These are phyloP conservation scores for Termitomyces sp. DNA, from an alignment of 768 basidiomycete species.

Conservation along the genomic window DNA sequence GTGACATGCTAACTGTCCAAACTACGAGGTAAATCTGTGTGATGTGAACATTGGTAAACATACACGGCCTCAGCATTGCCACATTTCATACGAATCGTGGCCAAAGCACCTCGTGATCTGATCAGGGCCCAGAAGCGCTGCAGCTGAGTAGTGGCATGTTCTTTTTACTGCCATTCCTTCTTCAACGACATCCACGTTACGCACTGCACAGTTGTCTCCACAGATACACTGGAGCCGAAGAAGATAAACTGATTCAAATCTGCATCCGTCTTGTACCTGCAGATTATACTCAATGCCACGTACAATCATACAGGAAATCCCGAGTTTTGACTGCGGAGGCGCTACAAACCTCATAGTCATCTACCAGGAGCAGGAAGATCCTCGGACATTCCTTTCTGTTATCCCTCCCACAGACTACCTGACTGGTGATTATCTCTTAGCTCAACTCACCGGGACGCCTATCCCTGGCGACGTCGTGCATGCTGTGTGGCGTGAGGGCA, in stretches of 20 bases:
- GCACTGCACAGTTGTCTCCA: neutral
- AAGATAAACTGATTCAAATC: neutral
- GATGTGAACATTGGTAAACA: neutral
- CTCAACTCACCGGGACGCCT: conserved; percentile 2
- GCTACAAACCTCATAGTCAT: conserved; percentile 5
- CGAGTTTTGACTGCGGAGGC: conserved; percentile 3
- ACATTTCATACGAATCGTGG: neutral
- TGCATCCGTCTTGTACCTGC: neutral
- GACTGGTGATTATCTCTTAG: conserved; percentile 1
- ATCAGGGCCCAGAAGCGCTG: neutral
- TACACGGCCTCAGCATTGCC: neutral
- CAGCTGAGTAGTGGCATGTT: neutral
- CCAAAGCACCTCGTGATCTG: conserved; percentile 1
- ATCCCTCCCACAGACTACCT: conserved; percentile 1
- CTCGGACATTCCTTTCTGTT: conserved; percentile 1
- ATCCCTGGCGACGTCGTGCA: conserved; percentile 2
- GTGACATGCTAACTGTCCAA: neutral
- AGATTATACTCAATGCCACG: neutral
- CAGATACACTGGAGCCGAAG: neutral
- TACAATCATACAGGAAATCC: conserved; percentile 2
- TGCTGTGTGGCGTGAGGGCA: conserved; percentile 5
- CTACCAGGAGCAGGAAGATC: conserved; percentile 1
- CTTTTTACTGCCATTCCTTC: neutral
- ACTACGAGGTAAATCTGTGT: neutral
- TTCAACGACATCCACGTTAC: neutral